Conservation (phyloP, 2,329 filamentous ascomycete species). For the Paracorniculantispora psalliotae region DNA sequence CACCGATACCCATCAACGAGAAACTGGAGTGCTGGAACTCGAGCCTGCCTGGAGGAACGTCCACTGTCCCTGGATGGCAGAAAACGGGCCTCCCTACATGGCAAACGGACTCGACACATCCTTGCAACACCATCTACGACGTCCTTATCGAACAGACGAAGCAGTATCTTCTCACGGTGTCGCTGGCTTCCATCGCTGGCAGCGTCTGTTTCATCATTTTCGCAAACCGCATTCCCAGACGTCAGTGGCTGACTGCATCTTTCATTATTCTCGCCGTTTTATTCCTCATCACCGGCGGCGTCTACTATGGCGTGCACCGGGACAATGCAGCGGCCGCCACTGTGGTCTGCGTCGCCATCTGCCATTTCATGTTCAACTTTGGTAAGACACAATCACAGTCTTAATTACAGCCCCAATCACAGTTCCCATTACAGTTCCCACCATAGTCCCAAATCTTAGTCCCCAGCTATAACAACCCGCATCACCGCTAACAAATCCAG, state of each 20-base stretch:
- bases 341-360: constrained; percentile 46
- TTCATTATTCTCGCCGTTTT: constrained; percentile 42
- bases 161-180: constrained; percentile 49
- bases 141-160: constrained; percentile 48
- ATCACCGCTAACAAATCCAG: constrained; percentile 26
- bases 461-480: too few relatives aligned
- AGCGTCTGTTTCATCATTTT: constrained; percentile 44
- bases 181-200: constrained; percentile 45
- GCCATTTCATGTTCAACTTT: constrained; percentile 52
- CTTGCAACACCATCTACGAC: constrained; percentile 48
- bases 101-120: constrained; percentile 44
- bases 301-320: constrained; percentile 45
- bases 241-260: constrained; percentile 45
- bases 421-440: too few relatives aligned
- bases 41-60: constrained; percentile 36
- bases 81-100: constrained; percentile 38
- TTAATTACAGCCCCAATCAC: too few relatives aligned
- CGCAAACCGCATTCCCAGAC: constrained; percentile 43
- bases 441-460: too few relatives aligned
- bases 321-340: constrained; percentile 39
- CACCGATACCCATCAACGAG: constrained; percentile 29
- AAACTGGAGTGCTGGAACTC: constrained; percentile 45
- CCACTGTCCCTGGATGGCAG: constrained; percentile 39
- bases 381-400: constrained; percentile 28
- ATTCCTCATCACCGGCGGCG: constrained; percentile 45